Evolutionary conservation across 176 grass and related monocot genomes (phyloP).

Genomic region (Pontederia paniculata): DNA sequence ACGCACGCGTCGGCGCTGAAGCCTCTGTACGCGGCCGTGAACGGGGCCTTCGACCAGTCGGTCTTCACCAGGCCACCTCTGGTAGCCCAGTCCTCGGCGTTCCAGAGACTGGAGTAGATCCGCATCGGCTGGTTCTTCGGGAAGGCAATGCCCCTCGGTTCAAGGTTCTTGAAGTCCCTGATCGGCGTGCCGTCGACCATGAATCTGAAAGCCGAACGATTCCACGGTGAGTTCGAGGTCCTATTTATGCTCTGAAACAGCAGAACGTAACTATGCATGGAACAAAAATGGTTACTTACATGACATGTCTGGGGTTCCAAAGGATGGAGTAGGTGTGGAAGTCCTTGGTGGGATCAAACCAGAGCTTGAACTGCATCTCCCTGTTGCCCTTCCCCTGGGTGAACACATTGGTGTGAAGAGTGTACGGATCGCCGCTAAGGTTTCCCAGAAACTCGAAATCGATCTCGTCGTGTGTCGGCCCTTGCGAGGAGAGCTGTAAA

Average conservation of each 20-base stretch:
- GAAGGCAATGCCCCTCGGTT: slow-evolving; percentile 39
- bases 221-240: too few relatives aligned
- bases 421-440: slow-evolving; percentile 18
- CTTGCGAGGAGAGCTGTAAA: slow-evolving; percentile 53
- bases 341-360: slow-evolving; percentile 47
- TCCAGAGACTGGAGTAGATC: slow-evolving; percentile 62
- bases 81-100: slow-evolving; percentile 5
- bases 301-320: slow-evolving; percentile 57
- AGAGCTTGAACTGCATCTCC: slow-evolving; percentile 75
- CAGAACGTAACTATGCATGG: too few relatives aligned
- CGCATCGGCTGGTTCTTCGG: slow-evolving; percentile 42
- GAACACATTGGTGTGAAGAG: slow-evolving; percentile 82
- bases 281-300: slow-evolving; percentile 11
- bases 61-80: slow-evolving; percentile 59
- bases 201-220: neutral
- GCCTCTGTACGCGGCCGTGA: slow-evolving; percentile 38
- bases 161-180: slow-evolving; percentile 65
- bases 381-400: slow-evolving; percentile 57
- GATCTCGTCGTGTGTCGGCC: slow-evolving; percentile 56
- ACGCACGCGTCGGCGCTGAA: slow-evolving; percentile 33
- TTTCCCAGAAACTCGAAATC: slow-evolving; percentile 95
- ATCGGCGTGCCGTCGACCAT: slow-evolving; percentile 45
- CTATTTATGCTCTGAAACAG: too few relatives aligned
- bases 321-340: slow-evolving; percentile 62
- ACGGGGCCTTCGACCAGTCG: slow-evolving; percentile 16